Evolutionary conservation across 805 yeast genomes (phyloP), one percentile per base, ranked within the genome.

Genomic region (Starmera caribaea): DNA sequence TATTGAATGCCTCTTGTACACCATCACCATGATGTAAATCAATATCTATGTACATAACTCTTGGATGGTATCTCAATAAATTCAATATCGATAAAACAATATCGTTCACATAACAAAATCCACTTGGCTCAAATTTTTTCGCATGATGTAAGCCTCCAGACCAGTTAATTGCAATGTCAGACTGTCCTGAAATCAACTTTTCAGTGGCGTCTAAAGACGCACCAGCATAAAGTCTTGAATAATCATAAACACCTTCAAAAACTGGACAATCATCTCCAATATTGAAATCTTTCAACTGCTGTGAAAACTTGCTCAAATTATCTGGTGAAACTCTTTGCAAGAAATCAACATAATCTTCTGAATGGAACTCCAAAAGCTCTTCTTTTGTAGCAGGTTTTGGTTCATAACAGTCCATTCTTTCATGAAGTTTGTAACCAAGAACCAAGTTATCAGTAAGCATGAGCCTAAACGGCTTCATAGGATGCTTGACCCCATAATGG

Each of bases 11-110:
- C 61, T 90, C 97, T 60, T 90, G 96, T 15, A 90, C 97, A 47
- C 97, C 97, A 61, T 90, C 97, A 35, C 97, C 97, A 56, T 90
- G 97, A 59, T 90, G 97, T 12, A 90, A 74, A 59, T 90, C 97
- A 41, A 88, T 89, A 61, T 90, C 97, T 40, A 90, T 84, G 58
- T 90, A 90, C 57, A 90, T 68, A 8, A 90, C 96, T 47, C 97
- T 73, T 33, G 96, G 92, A 61, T 89, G 96, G 47, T 85, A 87
- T 39, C 96, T 67, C 44, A 90, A 66, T 33, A 90, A 68, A 57
- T 90, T 87, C 45, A 90, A 67, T 34, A 89, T 86, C 36, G 95
- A 87, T 36, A 90, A 66, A 1, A 88, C 97, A 46, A 90, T 90
- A 64, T 90, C 97, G 62, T 90, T 90, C 35, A 88, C 81, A 54